Conservation (phyloP, 139 green algal species). For the Chlorella sp. region DNA sequence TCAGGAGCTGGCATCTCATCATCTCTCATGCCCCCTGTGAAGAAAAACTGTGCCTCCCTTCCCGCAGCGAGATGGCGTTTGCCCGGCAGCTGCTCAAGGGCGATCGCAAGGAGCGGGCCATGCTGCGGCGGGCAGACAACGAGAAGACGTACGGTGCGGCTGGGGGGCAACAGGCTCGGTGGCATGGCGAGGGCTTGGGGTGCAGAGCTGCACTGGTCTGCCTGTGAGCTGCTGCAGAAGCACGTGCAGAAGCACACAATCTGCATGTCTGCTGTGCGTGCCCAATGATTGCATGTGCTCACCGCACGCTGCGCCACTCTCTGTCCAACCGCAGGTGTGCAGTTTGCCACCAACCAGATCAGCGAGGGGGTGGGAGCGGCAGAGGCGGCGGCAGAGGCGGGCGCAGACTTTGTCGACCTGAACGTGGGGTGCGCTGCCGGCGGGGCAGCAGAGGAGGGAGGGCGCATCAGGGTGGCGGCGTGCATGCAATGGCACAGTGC, state of each 20-base stretch:
- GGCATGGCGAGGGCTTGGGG: too few species aligned
- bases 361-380: conserved; percentile 74
- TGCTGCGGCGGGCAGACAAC: conserved; percentile 30
- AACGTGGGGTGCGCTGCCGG: conserved; percentile 53
- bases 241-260: too few species aligned
- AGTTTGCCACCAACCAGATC: conserved; percentile 87
- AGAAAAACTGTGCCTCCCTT: too few species aligned
- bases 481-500: background rate
- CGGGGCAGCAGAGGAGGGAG: too few species aligned
- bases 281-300: too few species aligned
- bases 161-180: background rate
- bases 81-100: conserved; percentile 65
- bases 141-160: conserved; percentile 31
- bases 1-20: too few species aligned
- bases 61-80: conserved; percentile 84
- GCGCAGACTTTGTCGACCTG: conserved; percentile 82
- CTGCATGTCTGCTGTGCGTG: too few species aligned
- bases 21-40: too few species aligned
- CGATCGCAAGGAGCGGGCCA: conserved; percentile 36
- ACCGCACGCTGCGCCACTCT: too few species aligned
- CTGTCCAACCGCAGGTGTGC: conserved; percentile 48
- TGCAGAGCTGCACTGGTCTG: too few species aligned
- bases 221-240: too few species aligned
- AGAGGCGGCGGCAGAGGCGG: conserved; percentile 65
- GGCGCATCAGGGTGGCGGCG: too few species aligned